Percentiles rank a stretch among this genome's conserved stretches.
These are phyloP conservation scores for Cyclotella distinguenda DNA, from an alignment of 108 stramenopile genomes.

Conservation along the genomic window DNA sequence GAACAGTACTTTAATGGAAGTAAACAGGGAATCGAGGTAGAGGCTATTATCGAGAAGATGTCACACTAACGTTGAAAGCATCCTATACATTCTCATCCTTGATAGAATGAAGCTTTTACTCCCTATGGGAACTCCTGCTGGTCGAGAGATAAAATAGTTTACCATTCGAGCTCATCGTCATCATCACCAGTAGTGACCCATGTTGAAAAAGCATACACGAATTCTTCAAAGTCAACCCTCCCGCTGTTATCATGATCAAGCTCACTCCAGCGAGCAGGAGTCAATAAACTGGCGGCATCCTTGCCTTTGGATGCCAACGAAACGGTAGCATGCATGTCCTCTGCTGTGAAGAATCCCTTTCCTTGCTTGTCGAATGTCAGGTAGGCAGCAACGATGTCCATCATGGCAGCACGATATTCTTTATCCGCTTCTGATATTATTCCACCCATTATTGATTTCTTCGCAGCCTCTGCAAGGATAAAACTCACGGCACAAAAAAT, in stretches of 20 bases:
- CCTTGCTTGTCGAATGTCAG: slow-evolving; percentile 47
- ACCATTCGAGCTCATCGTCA: slow-evolving; percentile 21
- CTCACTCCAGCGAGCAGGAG: slow-evolving; percentile 47
- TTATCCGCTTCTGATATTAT: slow-evolving; percentile 37
- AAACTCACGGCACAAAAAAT: slow-evolving; percentile 52
- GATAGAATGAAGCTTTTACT: too few relatives aligned
- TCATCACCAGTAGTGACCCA: slow-evolving; percentile 49
- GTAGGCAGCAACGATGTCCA: slow-evolving; percentile 52
- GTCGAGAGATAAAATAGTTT: not conserved
- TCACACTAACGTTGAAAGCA: too few relatives aligned
- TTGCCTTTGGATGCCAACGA: slow-evolving; percentile 27
- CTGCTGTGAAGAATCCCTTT: slow-evolving; percentile 49
- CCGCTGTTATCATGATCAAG: slow-evolving; percentile 44
- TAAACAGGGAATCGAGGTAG: too few relatives aligned
- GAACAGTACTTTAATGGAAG: too few relatives aligned
- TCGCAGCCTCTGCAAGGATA: slow-evolving; percentile 48
- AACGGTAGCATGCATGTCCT: slow-evolving; percentile 46
- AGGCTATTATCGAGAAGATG: too few relatives aligned
- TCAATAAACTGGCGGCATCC: slow-evolving; percentile 43
- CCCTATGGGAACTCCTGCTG: too few relatives aligned
- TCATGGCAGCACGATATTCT: slow-evolving; percentile 52
- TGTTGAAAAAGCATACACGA: slow-evolving; percentile 44
- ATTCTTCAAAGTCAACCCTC: slow-evolving; percentile 48
- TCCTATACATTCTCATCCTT: too few relatives aligned
- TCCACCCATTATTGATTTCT: slow-evolving; percentile 42